These are phyloP conservation scores for Schizonepeta tenuifolia DNA, from an alignment of 257 asterid species.

Conservation along the genomic window DNA sequence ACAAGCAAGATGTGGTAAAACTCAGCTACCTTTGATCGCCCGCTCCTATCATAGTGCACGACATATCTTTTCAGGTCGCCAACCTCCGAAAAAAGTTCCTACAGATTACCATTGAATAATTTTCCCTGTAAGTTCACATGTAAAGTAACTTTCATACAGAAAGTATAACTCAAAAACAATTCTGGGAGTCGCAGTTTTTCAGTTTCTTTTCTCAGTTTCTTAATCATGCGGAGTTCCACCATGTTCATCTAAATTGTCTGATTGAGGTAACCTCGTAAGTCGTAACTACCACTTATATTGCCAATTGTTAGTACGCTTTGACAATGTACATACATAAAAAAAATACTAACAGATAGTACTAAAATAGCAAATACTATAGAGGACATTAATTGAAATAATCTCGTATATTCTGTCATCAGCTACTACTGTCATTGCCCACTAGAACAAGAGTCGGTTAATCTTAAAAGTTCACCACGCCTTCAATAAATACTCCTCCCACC, in stretches of 20 bases:
- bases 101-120: conserved; percentile 21
- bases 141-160: conserved; percentile 8
- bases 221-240: background rate
- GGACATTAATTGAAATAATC: background rate
- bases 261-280: background rate
- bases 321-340: background rate
- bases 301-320: background rate
- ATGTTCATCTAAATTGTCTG: background rate
- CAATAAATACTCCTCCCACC: background rate
- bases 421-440: background rate
- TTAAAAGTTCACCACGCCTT: background rate
- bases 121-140: conserved; percentile 21
- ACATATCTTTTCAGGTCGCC: conserved; percentile 80
- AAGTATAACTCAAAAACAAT: conserved; percentile 15
- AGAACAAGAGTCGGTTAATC: too few relatives aligned
- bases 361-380: background rate
- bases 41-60: conserved; percentile 88
- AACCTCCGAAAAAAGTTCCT: conserved; percentile 93
- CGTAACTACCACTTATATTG: background rate
- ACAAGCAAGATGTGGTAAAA: conserved; percentile 34
- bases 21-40: conserved; percentile 87
- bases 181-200: background rate
- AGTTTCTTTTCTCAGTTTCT: background rate
- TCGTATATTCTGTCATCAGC: background rate
- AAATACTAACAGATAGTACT: too few relatives aligned